Conservation (phyloP, 1,139 yeast genomes). For the Diutina scorzettiae region DNA sequence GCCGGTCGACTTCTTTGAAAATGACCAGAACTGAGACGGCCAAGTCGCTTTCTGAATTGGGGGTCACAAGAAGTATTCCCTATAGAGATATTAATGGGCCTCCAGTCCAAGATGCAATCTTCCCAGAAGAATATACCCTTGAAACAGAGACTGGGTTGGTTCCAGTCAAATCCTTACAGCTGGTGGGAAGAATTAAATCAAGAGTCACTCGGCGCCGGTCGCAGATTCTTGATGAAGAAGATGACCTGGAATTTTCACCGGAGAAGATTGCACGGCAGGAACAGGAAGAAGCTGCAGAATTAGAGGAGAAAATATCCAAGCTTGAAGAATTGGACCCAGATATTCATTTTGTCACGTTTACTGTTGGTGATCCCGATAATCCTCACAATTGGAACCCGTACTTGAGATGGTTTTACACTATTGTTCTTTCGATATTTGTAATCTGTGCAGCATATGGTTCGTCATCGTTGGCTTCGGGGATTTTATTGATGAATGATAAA, state of each 20-base stretch:
- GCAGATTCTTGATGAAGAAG: conserved; percentile 5
- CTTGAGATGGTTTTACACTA: conserved; percentile 57
- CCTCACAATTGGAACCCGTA: conserved; percentile 70
- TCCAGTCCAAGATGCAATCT: conserved; percentile 50
- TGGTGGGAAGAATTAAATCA: conserved; percentile 46
- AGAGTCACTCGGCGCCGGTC: conserved; percentile 9
- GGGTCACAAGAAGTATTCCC: conserved; percentile 42
- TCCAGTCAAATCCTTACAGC: conserved; percentile 59
- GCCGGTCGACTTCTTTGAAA: not conserved
- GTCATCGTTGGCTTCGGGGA: conserved; percentile 79
- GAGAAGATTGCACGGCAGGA: not conserved
- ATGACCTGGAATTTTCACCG: conserved; percentile 8
- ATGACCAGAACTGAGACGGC: conserved; percentile 48
- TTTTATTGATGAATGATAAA: conserved; percentile 48
- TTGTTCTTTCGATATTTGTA: conserved; percentile 54
- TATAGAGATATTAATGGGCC: conserved; percentile 50
- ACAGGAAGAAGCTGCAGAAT: not conserved
- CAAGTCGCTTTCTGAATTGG: conserved; percentile 51
- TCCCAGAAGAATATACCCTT: conserved; percentile 83
- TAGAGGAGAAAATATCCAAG: conserved; percentile 7
- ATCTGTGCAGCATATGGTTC: conserved; percentile 87
- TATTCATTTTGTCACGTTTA: conserved; percentile 72
- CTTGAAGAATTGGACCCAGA: conserved; percentile 40
- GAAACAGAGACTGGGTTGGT: conserved; percentile 85
- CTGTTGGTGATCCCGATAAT: conserved; percentile 67